A percentile compares a stretch with the other conserved stretches of the same genome.
phyloP scores from a whole-genome alignment of 2,329 filamentous ascomycete genomes.

The Arthrocladium fulminans region DNA sequence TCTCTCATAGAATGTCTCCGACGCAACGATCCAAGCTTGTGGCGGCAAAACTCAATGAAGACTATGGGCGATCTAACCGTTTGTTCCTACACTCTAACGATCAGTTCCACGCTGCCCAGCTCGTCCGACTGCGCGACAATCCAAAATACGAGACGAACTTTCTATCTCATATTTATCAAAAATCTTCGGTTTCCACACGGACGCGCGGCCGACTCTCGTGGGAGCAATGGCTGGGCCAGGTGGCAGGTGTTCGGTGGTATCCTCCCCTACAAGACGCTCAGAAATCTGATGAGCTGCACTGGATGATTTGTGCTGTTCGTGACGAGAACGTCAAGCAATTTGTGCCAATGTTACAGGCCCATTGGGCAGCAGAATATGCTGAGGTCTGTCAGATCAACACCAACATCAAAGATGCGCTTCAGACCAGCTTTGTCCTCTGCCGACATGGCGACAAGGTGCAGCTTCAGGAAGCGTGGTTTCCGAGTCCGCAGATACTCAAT shows the following conservation, averaged over 20 bases:
- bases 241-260: conserved; percentile 13
- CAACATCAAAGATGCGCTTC: background rate
- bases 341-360: conserved; percentile 6
- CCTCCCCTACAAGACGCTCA: conserved; percentile 8
- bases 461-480: conserved; percentile 11
- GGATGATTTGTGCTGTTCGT: conserved; percentile 8
- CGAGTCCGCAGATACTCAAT: conserved; percentile 6
- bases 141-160: conserved; percentile 7
- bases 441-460: conserved; percentile 5
- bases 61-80: background rate
- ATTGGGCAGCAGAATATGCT: conserved; percentile 1
- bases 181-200: conserved; percentile 9
- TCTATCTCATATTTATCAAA: conserved; percentile 7
- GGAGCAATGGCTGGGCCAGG: conserved; percentile 11
- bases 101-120: conserved; percentile 8
- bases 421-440: conserved; percentile 7
- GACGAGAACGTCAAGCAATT: conserved; percentile 6
- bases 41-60: background rate
- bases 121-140: conserved; percentile 6
- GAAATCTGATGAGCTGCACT: conserved; percentile 10
- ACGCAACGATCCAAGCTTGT: background rate
- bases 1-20: background rate
- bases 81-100: conserved; percentile 11
- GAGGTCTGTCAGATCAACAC: background rate
- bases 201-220: conserved; percentile 11